These are phyloP conservation scores for Pharus latifolius DNA, from an alignment of 176 grass and related monocot species.

Conservation along the genomic window DNA sequence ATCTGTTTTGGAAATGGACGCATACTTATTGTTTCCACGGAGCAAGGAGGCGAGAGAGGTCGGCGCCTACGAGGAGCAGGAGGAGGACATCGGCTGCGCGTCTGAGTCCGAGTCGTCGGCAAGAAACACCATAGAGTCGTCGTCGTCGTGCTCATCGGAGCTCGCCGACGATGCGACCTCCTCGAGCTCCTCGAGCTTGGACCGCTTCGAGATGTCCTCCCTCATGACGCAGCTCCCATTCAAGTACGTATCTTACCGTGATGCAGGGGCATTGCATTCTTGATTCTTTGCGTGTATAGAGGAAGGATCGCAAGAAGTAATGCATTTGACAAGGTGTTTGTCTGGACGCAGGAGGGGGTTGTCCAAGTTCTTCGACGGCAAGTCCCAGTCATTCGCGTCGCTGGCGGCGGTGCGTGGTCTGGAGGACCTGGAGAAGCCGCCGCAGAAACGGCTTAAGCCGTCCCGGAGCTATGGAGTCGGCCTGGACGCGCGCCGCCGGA, in stretches of 20 bases:
- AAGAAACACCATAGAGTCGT: not conserved
- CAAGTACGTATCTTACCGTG: constrained; percentile 29
- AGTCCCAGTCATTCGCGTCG: constrained; percentile 72
- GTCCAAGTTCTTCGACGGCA: constrained; percentile 73
- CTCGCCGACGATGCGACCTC: constrained; percentile 50
- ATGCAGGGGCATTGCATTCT: not conserved
- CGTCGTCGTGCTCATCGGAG: constrained; percentile 21
- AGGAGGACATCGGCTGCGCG: constrained; percentile 46
- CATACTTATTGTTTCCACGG: constrained; percentile 8
- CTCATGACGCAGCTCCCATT: constrained; percentile 64
- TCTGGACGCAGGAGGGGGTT: constrained; percentile 40
- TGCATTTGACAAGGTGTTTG: constrained; percentile 8
- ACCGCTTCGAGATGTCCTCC: constrained; percentile 53
- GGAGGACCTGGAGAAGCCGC: constrained; percentile 54
- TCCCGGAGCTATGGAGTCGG: constrained; percentile 45
- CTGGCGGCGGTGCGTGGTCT: constrained; percentile 33
- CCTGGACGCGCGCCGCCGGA: constrained; percentile 30
- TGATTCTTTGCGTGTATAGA: no score
- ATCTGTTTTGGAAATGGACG: constrained; percentile 33
- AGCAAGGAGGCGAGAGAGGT: not conserved
- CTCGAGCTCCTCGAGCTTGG: constrained; percentile 3
- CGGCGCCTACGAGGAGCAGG: constrained; percentile 16
- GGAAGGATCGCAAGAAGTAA: no score
- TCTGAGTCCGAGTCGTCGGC: constrained; percentile 27
- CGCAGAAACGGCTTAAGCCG: constrained; percentile 38